These are phyloP conservation scores for Pezizomycotina sp. DNA, from an alignment of 2,329 filamentous ascomycete species.

Conservation along the genomic window DNA sequence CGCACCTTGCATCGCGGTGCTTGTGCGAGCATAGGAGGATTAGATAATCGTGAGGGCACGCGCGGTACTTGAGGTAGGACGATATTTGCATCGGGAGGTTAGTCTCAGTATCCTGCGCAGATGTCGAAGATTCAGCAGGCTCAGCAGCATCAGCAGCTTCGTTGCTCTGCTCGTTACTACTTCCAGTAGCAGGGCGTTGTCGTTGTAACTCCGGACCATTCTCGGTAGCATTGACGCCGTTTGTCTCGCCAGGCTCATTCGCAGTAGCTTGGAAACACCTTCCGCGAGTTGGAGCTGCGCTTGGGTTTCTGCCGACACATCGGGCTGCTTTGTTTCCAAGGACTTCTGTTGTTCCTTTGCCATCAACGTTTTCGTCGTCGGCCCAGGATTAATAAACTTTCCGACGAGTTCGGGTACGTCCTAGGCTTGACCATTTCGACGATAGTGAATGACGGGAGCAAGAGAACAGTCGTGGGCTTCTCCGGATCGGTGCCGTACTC, in stretches of 20 bases:
- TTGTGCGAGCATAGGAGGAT: conserved; percentile 88
- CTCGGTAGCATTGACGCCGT: too few species aligned
- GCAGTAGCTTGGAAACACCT: too few species aligned
- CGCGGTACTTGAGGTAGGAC: conserved; percentile 38
- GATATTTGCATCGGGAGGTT: conserved; percentile 26
- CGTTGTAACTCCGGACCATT: too few species aligned
- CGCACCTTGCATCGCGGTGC: conserved; percentile 77
- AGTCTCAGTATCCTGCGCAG: conserved; percentile 27
- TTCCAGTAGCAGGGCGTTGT: not conserved
- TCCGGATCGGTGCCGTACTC: conserved; percentile 39
- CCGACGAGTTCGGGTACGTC: conserved; percentile 52
- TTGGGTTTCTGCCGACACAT: too few species aligned
- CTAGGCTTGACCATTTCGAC: conserved; percentile 67
- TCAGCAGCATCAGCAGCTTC: conserved; percentile 1
- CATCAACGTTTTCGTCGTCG: conserved; percentile 57
- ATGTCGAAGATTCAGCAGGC: conserved; percentile 23
- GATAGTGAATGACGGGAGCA: conserved; percentile 70
- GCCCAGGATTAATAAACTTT: conserved; percentile 50
- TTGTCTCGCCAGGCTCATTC: too few species aligned
- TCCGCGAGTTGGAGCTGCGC: too few species aligned
- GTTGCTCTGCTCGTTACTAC: not conserved
- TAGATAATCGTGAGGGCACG: conserved; percentile 67
- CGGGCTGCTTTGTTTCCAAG: not conserved
- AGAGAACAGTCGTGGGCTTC: conserved; percentile 55
- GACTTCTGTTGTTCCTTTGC: conserved; percentile 7